Conservation (phyloP, 2,329 filamentous ascomycete species). For the Sodiomyces alkalinus region DNA sequence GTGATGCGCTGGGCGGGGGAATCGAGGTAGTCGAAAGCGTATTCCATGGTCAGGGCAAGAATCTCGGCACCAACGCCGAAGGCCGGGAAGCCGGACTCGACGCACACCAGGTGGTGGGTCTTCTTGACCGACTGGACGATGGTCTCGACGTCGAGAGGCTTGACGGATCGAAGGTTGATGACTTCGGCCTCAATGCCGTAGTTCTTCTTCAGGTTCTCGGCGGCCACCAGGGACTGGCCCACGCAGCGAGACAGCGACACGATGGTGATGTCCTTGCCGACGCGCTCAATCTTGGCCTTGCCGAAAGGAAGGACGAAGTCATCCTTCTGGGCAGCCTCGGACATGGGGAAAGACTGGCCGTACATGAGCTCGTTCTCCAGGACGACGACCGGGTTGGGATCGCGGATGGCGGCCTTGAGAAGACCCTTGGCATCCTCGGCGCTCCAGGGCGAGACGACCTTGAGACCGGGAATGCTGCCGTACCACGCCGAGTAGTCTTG, state of each 20-base stretch:
- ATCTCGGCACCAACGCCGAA: slow-evolving; percentile 91
- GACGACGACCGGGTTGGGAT: slow-evolving; percentile 91
- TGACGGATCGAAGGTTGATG: slow-evolving; percentile 94
- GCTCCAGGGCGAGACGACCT: slow-evolving; percentile 93
- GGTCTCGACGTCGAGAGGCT: slow-evolving; percentile 87
- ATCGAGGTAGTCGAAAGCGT: slow-evolving; percentile 94
- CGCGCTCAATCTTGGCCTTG: slow-evolving; percentile 97
- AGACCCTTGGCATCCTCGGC: slow-evolving; percentile 97
- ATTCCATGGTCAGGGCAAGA: slow-evolving; percentile 89
- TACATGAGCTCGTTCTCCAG: slow-evolving; percentile 87
- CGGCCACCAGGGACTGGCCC: slow-evolving; percentile 76
- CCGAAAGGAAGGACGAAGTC: slow-evolving; percentile 96
- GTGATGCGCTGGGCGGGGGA: slow-evolving; percentile 88
- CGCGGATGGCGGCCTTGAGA: slow-evolving; percentile 91
- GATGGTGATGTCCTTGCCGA: slow-evolving; percentile 90
- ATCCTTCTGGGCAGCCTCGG: slow-evolving; percentile 84
- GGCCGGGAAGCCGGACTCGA: slow-evolving; percentile 92
- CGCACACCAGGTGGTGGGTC: slow-evolving; percentile 78
- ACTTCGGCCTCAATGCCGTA: slow-evolving; percentile 94
- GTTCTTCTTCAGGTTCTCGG: slow-evolving; percentile 85
- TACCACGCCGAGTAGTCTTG: slow-evolving; percentile 99
- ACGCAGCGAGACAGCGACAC: slow-evolving; percentile 92
- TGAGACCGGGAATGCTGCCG: slow-evolving; percentile 90
- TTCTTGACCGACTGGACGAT: slow-evolving; percentile 98
- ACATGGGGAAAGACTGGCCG: slow-evolving; percentile 92